phyloP scores from a whole-genome alignment of 108 stramenopile species.

The Nitzschia sp. region DNA sequence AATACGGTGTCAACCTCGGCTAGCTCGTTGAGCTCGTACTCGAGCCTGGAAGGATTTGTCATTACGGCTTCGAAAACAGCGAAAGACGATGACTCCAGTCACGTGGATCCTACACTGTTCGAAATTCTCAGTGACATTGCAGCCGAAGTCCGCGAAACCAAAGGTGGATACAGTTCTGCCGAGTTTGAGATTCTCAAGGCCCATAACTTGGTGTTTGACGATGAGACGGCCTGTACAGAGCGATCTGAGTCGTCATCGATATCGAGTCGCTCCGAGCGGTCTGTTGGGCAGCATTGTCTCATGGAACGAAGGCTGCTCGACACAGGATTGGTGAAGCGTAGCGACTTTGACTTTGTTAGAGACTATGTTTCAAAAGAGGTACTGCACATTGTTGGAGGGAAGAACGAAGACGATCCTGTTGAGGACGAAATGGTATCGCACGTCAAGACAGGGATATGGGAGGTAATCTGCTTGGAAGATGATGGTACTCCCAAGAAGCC shows the following conservation, averaged over 20 bases:
- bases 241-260: not conserved
- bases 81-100: not conserved
- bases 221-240: not conserved
- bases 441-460: slow-evolving; percentile 32
- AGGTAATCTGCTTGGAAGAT: slow-evolving; percentile 18
- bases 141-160: not conserved
- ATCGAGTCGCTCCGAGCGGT: not conserved
- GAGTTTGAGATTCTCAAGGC: not conserved
- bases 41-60: not conserved
- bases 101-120: not conserved
- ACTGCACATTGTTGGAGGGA: not conserved
- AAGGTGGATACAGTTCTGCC: not conserved
- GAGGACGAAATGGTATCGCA: slow-evolving; percentile 22
- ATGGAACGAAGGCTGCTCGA: slow-evolving; percentile 7
- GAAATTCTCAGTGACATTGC: not conserved
- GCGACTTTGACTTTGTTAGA: slow-evolving; percentile 19
- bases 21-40: not conserved
- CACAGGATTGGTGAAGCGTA: not conserved
- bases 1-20: not conserved
- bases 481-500: slow-evolving; percentile 14
- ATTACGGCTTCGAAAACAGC: not conserved
- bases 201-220: not conserved
- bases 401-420: not conserved
- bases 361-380: slow-evolving; percentile 37
- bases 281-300: not conserved